Conservation (phyloP, 2,329 filamentous ascomycete species). For the Curvularia lunata region DNA sequence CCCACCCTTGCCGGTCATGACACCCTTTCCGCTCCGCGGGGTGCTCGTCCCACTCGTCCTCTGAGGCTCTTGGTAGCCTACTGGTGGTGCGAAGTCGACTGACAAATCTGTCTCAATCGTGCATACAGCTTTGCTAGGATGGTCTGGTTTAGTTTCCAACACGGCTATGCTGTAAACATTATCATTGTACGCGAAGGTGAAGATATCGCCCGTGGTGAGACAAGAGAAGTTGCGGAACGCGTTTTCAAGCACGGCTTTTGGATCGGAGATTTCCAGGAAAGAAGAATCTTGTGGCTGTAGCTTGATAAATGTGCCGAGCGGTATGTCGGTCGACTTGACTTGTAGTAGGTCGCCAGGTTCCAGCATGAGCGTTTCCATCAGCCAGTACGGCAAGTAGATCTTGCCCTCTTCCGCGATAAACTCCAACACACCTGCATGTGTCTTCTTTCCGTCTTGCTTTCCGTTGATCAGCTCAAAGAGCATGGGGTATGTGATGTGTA, state of each 20-base stretch:
- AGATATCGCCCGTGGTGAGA: constrained; percentile 89
- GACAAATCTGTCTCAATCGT: constrained; percentile 96
- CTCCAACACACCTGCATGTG: constrained; percentile 93
- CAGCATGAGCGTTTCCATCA: constrained; percentile 90
- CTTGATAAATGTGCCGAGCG: constrained; percentile 91
- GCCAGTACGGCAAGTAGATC: constrained; percentile 95
- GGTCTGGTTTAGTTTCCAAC: constrained; percentile 87
- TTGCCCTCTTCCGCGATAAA: constrained; percentile 98
- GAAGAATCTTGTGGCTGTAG: constrained; percentile 90
- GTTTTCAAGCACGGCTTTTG: constrained; percentile 95
- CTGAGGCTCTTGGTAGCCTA: constrained; percentile 91
- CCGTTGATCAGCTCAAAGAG: constrained; percentile 96
- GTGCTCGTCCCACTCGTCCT: constrained; percentile 83
- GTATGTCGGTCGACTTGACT: constrained; percentile 91
- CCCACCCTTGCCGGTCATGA: constrained; percentile 70
- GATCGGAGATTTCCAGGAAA: constrained; percentile 96
- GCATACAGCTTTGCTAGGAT: constrained; percentile 82
- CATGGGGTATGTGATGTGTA: constrained; percentile 97
- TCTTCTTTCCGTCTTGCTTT: constrained; percentile 81
- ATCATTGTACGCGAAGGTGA: constrained; percentile 97
- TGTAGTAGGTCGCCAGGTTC: constrained; percentile 95
- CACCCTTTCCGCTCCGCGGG: constrained; percentile 71
- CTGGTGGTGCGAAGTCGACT: constrained; percentile 91
- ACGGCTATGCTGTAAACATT: constrained; percentile 92
- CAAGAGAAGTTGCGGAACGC: constrained; percentile 96